Evolutionary conservation across 345 rosid species (phyloP), one percentile per base, ranked within the genome.

Genomic region (Iberis pinnata): DNA sequence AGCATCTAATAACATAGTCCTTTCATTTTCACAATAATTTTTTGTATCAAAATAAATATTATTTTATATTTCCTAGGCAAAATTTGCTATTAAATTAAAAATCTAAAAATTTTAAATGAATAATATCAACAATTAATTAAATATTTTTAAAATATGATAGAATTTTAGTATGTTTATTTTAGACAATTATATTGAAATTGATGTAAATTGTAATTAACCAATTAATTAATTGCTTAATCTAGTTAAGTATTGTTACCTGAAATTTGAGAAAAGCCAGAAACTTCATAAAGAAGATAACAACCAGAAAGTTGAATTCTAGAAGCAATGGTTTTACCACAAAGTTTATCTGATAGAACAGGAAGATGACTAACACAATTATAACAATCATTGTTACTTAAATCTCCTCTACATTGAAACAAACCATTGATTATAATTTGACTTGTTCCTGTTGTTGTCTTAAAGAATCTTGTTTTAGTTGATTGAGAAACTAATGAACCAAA

Each of bases 321-420:
- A 5, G 99, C 95, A 27, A 86, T 68, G 18, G 94, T 71, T 49
- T 71, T 78, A 26, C 89, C 84, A 41, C 99, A 92, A 41, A 85
- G 80, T 56, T 80, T 81, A 73, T 78, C 78, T 0, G 85, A 63
- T 31, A 92, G 72, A 41, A 74, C 75, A 12, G 99, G 99, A 24
- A 92, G 81, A 58, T 73, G 73, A 76, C 94, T 85, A 35, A 83
- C 99, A 68, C 99, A 92, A 75, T 63, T 79, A 80, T 88, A 85
- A 68, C 99, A 92, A 60, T 81, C 97, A 12, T 69, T 63, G 71
- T 69, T 70, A 36, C 70, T 70, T 17, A 92, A 82, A 64, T 92
- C 98, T 18, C 97, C 99, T 61, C 97, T 76, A 50, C 98, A 92
- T 70, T 92, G 98, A 48, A 88, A 93, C 15, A 92, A 82, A 12